Base-by-base conservation (phyloP, 2,329 filamentous ascomycete species). In the Beauveria varroae region DNA sequence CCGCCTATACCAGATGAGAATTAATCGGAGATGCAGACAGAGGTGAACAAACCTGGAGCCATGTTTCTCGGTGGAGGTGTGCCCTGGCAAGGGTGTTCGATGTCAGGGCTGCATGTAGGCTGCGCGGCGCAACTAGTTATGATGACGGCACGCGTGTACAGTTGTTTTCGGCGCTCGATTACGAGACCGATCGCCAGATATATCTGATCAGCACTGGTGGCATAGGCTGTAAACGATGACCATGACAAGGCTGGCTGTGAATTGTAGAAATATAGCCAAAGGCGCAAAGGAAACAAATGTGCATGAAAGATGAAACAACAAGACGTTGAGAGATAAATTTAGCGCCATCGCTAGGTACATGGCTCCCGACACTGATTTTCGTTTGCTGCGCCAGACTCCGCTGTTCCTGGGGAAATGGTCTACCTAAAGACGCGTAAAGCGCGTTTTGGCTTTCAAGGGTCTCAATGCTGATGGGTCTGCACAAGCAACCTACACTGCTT, bases 21-120 rank as follows among this genome's bases (percentile, higher is more conserved):
- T 53, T 14, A 53, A 68, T 54, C 30, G n/a, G 30, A 57, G 62
- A 50, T 54, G 51, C 55, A 4, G 18, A 16, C 9, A 26, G 12
- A 10, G n/a, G 40, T n/a, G 8, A 12, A 61, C 63, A 18, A 62
- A 66, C 66, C 63, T 56, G 62, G 64, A 57, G 66, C 64, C 66
- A 67, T 67, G 18, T 58, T 62, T 62, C 46, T 56, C 37, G 41
- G 54, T 54, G 60, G 51, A 49, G 40, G 41, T 28, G 51, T 53
- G 51, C 58, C 58, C 58, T 54, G 58, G 51, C 41, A 47, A 47
- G 46, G 50, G 40, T 54, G 51, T 46, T 54, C 40, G 58, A 49
- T n/a, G 43, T 24, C 58, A 54, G 43, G 51, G 51, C 58, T 50
- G 50, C 58, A 61, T 61, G 49, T 55, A 44, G 24, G 43, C 51